Base-by-base conservation (phyloP, 805 yeast genomes). In the Pichia cabralensis region DNA sequence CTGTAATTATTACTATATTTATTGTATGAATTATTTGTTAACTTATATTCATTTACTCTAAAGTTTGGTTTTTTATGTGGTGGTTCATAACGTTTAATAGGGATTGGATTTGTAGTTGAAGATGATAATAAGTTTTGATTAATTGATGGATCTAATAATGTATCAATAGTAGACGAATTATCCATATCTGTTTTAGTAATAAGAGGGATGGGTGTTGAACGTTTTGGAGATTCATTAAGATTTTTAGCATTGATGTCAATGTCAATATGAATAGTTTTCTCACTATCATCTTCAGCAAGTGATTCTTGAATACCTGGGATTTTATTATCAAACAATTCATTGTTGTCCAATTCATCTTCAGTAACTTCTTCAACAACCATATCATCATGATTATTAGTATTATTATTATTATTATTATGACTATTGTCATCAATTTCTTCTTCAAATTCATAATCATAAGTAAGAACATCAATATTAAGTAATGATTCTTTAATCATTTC, bases 381-480 rank as follows among this genome's bases (percentile, higher is more conserved):
- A 6, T 14, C 18, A 5, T 25, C 12, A 11, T 14, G 26, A 20
- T n/a, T n/a, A n/a, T n/a, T n/a, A n/a, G n/a, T n/a, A n/a, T n/a
- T n/a, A 8, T 30, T 28, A 10, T 28, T 27, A 17, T 25, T 26
- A 3, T 33, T 38, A 6, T 16, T 35, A 26, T 11, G 19, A 11
- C 23, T 36, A 11, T 16, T 29, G 11, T 30, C 36, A 10, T 30
- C 39, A 19, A 43, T 50, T 6, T 51, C 54, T 20, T 51, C 54
- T 30, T 58, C 61, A 32, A 56, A 53, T 34, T 82, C 94, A 46
- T 84, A 95, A 58, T 88, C 96, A 40, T 83, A 72, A 8, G 96
- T 84, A 58, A 88, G 77, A 43, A 67, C 76, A 35, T 72, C 71
- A 22, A 84, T 68, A 33, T 64, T 66, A 16, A 58, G 48, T 34